A percentile compares a stretch with the other conserved stretches of the same genome.
Conservation (phyloP, 495 filamentous ascomycete species). For the Bombardia bombarda region DNA sequence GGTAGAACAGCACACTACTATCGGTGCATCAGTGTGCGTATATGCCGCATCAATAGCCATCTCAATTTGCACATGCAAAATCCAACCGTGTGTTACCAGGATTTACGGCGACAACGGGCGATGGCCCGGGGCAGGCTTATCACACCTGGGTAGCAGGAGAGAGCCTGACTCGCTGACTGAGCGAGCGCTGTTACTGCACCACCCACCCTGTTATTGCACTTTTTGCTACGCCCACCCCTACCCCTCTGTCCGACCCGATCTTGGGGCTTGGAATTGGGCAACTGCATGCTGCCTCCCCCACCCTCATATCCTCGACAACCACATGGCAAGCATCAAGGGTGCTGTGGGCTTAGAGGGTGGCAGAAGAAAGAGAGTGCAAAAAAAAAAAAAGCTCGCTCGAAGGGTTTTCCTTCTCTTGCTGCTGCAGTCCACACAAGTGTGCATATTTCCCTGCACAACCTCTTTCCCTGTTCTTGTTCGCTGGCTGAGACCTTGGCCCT, state of each 20-base stretch:
- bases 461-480: slow-evolving; percentile 1
- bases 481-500: slow-evolving; percentile 1
- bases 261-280: slow-evolving; percentile 17
- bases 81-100: slow-evolving; percentile 9
- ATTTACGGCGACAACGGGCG: slow-evolving; percentile 16
- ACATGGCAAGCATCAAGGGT: slow-evolving; percentile 41
- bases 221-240: slow-evolving; percentile 14
- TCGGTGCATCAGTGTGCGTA: slow-evolving; percentile 17
- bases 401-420: slow-evolving; percentile 11
- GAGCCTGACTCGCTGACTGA: slow-evolving; percentile 30
- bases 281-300: slow-evolving; percentile 17
- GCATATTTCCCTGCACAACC: slow-evolving; percentile 5
- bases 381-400: slow-evolving; percentile 16
- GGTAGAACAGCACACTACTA: slow-evolving; percentile 6
- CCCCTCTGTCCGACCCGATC: slow-evolving; percentile 14
- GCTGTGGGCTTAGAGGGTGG: slow-evolving; percentile 6
- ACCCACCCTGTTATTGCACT: neutral
- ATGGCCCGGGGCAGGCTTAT: slow-evolving; percentile 17
- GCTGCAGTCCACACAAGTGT: slow-evolving; percentile 7
- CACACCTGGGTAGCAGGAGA: slow-evolving; percentile 17
- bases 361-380: slow-evolving; percentile 1
- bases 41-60: slow-evolving; percentile 23
- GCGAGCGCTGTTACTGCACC: too few species aligned
- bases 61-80: slow-evolving; percentile 26
- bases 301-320: slow-evolving; percentile 28